Evolutionary conservation across 1,284 basidiomycete genomes (phyloP), one percentile per base, ranked within the genome.

Genomic region (Ganoderma resinaceum): DNA sequence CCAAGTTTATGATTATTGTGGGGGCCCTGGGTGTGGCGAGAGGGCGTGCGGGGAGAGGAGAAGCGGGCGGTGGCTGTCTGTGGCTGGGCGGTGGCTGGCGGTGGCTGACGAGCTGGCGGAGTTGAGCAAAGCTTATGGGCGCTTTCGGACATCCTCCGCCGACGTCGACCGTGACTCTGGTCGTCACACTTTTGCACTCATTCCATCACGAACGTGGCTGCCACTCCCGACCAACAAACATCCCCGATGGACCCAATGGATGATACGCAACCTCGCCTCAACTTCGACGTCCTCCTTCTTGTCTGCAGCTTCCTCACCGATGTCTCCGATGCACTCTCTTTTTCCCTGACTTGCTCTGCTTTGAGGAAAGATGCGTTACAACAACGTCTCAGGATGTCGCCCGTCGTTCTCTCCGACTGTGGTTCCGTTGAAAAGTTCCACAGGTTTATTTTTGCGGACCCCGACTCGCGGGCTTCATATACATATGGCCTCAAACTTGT

Each of bases 51-150:
- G 35, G 20, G 62, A n/a, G 38, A 29, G 62, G 49, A 49, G 23
- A 38, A 57, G 65, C 31, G 59, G 63, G 23, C 53, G 18, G 53
- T 49, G 46, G 65, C 43, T 40, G 59, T 62, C 49, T 38, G 66
- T 71, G 66, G 70, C 69, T 70, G 70, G 61, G 58, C 65, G 66
- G 70, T 72, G 70, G 70, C 70, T 69, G 67, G 65, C 61, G 55
- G 70, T 72, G 70, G 70, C 70, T 69, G 70, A 66, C 65, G 70
- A 69, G 65, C 52, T 65, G 67, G 67, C 67, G 67, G 70, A 66
- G 62, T 66, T 65, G 62, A 53, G 35, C 65, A 62, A 68, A 71
- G 65, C 38, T 57, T 52, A 69, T 43, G 66, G 61, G 70, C 70
- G 70, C 61, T 55, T 62, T 8, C 14, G 42, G 35, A 38, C 46